These are phyloP conservation scores for Solanum bulbocastanum DNA, from an alignment of 257 asterid species.

Conservation along the genomic window DNA sequence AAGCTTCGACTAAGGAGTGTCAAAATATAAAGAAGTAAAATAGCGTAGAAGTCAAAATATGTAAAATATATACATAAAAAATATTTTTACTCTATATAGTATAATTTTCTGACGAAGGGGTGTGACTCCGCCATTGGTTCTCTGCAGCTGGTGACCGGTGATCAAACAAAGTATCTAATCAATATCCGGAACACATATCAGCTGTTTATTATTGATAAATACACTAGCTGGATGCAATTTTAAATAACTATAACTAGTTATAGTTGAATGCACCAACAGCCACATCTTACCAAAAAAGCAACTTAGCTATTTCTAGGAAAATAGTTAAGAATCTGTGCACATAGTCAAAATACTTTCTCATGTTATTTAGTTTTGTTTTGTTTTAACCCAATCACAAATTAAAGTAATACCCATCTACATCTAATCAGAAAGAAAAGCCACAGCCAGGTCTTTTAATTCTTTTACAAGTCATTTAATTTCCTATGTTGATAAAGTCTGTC, in stretches of 20 bases:
- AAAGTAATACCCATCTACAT: neutral
- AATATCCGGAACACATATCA: neutral
- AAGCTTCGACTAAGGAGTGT: too few species aligned
- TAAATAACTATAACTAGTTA: neutral
- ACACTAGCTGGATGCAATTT: neutral
- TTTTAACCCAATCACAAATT: neutral
- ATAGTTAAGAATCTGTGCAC: neutral
- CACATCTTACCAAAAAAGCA: neutral
- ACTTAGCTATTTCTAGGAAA: neutral
- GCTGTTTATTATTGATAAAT: neutral
- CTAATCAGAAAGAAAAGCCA: neutral
- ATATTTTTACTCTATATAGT: too few species aligned
- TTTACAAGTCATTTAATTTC: neutral
- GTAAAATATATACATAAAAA: too few species aligned
- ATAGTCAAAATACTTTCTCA: neutral
- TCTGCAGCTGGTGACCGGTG: too few species aligned
- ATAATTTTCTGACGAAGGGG: too few species aligned
- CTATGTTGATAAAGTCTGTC: neutral
- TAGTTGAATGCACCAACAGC: neutral
- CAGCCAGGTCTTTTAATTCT: neutral
- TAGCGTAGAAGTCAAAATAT: too few species aligned
- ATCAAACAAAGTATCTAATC: too few species aligned
- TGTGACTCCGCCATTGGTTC: too few species aligned
- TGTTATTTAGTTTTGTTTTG: neutral
- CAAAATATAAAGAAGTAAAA: too few species aligned